phyloP scores from a whole-genome alignment of 2,329 filamentous ascomycete species.

The Hypoxylon sp. region DNA sequence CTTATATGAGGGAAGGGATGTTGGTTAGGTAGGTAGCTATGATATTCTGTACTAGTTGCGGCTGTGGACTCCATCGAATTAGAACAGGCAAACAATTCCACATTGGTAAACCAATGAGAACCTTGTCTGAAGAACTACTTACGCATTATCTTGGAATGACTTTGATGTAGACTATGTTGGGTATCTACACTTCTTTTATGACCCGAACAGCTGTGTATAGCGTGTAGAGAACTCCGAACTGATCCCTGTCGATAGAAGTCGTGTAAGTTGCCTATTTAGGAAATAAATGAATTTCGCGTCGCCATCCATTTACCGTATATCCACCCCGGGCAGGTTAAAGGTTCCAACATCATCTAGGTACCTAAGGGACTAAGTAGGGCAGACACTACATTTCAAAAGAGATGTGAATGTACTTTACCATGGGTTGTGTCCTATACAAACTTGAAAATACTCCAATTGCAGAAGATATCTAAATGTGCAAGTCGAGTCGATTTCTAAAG shows the following conservation, averaged over 20 bases:
- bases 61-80: not conserved
- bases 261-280: slow-evolving; percentile 1
- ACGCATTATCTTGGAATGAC: not conserved
- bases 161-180: not conserved
- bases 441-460: not conserved
- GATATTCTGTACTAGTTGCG: not conserved
- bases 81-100: not conserved
- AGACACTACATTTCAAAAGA: not conserved
- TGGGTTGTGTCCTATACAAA: not conserved
- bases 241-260: not conserved
- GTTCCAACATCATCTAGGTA: too few species aligned
- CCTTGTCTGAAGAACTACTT: not conserved
- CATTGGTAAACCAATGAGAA: not conserved
- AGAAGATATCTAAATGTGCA: not conserved
- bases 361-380: too few species aligned
- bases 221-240: not conserved
- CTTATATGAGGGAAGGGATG: not conserved
- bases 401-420: not conserved
- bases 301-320: not conserved
- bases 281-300: slow-evolving; percentile 2
- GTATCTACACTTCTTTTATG: slow-evolving; percentile 4
- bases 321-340: too few species aligned
- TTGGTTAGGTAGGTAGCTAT: not conserved
- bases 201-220: not conserved
- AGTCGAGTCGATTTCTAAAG: not conserved